Conservation (phyloP, 2,329 filamentous ascomycete genomes). For the Penicillium frequentans region DNA sequence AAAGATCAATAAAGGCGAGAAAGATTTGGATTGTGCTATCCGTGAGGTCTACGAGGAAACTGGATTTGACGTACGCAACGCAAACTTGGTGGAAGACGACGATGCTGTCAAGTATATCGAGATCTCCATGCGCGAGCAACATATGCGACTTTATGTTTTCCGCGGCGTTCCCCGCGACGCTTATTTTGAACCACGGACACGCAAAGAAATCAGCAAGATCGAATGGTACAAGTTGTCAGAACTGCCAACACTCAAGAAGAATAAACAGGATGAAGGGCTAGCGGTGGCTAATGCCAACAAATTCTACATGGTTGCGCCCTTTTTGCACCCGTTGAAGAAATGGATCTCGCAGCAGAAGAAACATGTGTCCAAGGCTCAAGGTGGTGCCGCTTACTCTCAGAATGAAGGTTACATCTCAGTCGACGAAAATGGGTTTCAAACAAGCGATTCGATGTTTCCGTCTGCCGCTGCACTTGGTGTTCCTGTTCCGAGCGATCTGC, state of each 20-base stretch:
- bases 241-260: conserved; percentile 76
- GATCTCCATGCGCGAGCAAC: conserved; percentile 86
- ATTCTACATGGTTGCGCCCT: conserved; percentile 98
- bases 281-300: conserved; percentile 70
- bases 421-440: conserved; percentile 51
- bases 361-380: conserved; percentile 57
- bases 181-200: conserved; percentile 81
- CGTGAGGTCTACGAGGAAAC: conserved; percentile 97
- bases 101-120: conserved; percentile 80
- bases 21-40: conserved; percentile 88
- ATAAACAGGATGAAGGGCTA: conserved; percentile 62
- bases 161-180: conserved; percentile 84
- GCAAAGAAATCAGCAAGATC: conserved; percentile 97
- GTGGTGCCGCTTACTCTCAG: conserved; percentile 44
- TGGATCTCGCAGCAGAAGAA: conserved; percentile 88
- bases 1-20: conserved; percentile 97
- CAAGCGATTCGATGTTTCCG: conserved; percentile 20
- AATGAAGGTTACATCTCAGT: conserved; percentile 56
- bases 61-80: conserved; percentile 75
- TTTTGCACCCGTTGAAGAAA: conserved; percentile 79
- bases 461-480: conserved; percentile 22
- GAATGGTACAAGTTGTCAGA: conserved; percentile 91
- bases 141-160: conserved; percentile 90
- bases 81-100: conserved; percentile 72
- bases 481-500: conserved; percentile 39